These are phyloP conservation scores for Elsinoe batatas DNA, from an alignment of 2,329 filamentous ascomycete species.

Conservation along the genomic window DNA sequence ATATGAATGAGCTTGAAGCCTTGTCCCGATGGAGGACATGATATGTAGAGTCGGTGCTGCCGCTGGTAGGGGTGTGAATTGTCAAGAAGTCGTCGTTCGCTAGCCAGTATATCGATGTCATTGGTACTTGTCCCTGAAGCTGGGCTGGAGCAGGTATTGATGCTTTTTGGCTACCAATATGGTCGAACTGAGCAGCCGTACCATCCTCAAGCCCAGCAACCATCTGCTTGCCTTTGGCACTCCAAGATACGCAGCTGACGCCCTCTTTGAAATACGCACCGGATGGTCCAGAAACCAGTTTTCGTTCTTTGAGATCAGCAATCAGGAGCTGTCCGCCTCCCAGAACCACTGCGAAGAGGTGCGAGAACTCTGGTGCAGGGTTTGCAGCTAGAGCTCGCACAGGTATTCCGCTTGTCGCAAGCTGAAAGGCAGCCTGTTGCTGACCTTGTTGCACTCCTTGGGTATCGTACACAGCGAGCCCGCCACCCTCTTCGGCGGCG, in stretches of 20 bases:
- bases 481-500: conserved; percentile 70
- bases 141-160: conserved; percentile 68
- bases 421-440: conserved; percentile 60
- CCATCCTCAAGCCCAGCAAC: conserved; percentile 78
- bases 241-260: conserved; percentile 84
- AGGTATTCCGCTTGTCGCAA: conserved; percentile 64
- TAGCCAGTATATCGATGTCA: conserved; percentile 65
- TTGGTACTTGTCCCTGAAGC: conserved; percentile 40
- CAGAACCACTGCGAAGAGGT: conserved; percentile 73
- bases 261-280: conserved; percentile 58
- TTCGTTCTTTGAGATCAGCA: conserved; percentile 63
- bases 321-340: conserved; percentile 71
- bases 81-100: conserved; percentile 77
- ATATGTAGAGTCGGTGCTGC: conserved; percentile 51
- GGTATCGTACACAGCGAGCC: conserved; percentile 74
- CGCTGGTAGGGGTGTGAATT: conserved; percentile 55
- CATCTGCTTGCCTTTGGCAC: conserved; percentile 82
- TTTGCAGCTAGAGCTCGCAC: conserved; percentile 72
- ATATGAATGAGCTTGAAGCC: conserved; percentile 51
- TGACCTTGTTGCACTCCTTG: conserved; percentile 56
- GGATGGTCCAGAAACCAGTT: conserved; percentile 47
- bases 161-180: conserved; percentile 65
- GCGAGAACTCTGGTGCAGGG: conserved; percentile 60
- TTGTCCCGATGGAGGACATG: conserved; percentile 65
- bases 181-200: conserved; percentile 71